Evolutionary conservation across 305 asterid species (phyloP), one percentile per base, ranked within the genome.

Genomic region (Andrographis paniculata): DNA sequence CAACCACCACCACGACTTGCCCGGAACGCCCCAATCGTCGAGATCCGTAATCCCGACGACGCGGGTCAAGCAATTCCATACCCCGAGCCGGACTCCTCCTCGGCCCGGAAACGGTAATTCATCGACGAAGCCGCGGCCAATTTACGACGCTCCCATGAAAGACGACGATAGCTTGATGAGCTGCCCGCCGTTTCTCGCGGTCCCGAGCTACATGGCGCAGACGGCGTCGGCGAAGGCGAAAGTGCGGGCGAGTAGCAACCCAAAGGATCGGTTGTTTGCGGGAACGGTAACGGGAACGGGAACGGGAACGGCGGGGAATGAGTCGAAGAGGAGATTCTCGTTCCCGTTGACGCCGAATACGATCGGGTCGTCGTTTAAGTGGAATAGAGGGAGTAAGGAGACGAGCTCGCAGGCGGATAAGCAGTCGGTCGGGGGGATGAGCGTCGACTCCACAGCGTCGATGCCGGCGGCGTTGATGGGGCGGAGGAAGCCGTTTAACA

Each of bases 81-180:
- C 82, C 51, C 80, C 86, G 1, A 61, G 53, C 39, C 62, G 82
- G 53, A 76, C 82, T 14, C 82, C 82, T 17, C 74, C 74, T n/a
- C n/a, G n/a, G n/a, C n/a, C n/a, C n/a, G n/a, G n/a, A n/a, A n/a
- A n/a, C n/a, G n/a, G n/a, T n/a, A n/a, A n/a, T n/a, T n/a, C n/a
- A n/a, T n/a, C n/a, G n/a, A n/a, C n/a, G n/a, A n/a, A 21, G 66
- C 66, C 45, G 64, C 58, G 39, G 55, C 73, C 17, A 58, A 17
- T 56, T 68, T 56, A 53, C 30, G 59, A 72, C 24, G 43, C 60
- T 15, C 73, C 73, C 0, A 14, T 68, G 65, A 76, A 65, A 37
- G 94, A 82, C 22, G 77, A 76, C 2, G 91, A 79, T 17, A 82
- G 94, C 64, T 76, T 82, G 52, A 76, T 69, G 15, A 82, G 94